A percentile compares a stretch with the other conserved stretches of the same genome.
phyloP scores from a whole-genome alignment of 2,329 filamentous ascomycete genomes.

The Paecilomyces variotii region DNA sequence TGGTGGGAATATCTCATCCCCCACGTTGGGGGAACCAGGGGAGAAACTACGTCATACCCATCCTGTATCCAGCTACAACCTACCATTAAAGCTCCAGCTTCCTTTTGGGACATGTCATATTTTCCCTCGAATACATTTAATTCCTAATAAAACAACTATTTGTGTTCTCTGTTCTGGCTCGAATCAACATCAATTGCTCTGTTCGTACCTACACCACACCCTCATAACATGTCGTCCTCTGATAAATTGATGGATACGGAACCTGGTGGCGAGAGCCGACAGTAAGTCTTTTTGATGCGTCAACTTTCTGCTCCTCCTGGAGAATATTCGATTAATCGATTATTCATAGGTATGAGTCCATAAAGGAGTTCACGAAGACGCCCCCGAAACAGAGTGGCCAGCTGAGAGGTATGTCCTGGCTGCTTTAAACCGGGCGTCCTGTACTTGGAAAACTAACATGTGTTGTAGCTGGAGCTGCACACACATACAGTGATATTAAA shows the following conservation, averaged over 20 bases:
- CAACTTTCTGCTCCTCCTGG: not conserved
- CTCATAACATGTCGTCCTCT: conserved; percentile 36
- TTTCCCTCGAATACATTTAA: not conserved
- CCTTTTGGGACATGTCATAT: not conserved
- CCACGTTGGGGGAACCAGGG: not conserved
- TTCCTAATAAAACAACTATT: not conserved
- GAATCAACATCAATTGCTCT: not conserved
- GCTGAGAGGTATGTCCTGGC: conserved; percentile 40
- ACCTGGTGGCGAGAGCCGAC: conserved; percentile 52
- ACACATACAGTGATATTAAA: conserved; percentile 25
- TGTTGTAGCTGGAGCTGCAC: conserved; percentile 16
- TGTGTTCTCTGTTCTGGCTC: not conserved
- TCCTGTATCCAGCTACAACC: not conserved
- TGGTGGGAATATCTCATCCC: not conserved
- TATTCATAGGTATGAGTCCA: conserved; percentile 48
- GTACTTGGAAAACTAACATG: not conserved
- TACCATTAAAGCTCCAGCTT: not conserved
- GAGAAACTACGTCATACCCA: not conserved
- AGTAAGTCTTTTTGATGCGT: conserved; percentile 32
- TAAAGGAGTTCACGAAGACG: conserved; percentile 41
- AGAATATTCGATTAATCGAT: not conserved
- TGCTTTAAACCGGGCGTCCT: not conserved
- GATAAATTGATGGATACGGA: conserved; percentile 50
- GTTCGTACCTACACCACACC: not conserved
- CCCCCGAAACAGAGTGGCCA: conserved; percentile 50